Conservation (phyloP, 2,329 filamentous ascomycete genomes). For the Tolypocladium nubicola region DNA sequence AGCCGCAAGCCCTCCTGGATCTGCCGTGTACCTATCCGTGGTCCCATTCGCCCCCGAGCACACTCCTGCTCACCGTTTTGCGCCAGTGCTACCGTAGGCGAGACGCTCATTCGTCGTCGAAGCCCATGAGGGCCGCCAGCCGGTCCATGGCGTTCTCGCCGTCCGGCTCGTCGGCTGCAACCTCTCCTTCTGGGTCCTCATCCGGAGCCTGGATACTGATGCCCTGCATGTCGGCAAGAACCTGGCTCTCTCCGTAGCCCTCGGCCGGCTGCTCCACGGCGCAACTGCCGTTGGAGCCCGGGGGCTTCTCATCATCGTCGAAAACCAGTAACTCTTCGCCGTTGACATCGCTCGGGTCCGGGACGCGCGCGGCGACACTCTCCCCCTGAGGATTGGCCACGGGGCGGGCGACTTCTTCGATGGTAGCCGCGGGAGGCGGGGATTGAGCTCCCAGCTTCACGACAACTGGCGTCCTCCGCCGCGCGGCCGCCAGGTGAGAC, state of each 20-base stretch:
- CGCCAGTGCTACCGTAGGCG: not conserved
- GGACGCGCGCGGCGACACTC: not conserved
- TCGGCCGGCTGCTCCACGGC: too few species aligned
- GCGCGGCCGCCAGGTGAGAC: slow-evolving; percentile 6
- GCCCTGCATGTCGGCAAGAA: too few species aligned
- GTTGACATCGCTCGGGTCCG: not conserved
- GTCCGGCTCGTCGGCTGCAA: not conserved
- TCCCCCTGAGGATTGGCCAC: not conserved
- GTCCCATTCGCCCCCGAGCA: not conserved
- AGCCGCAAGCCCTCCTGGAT: not conserved
- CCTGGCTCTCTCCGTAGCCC: not conserved
- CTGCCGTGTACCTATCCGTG: not conserved
- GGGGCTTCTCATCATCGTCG: not conserved
- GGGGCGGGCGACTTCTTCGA: not conserved
- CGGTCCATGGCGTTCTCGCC: not conserved
- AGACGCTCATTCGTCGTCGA: not conserved
- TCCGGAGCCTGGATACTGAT: not conserved
- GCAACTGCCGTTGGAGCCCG: not conserved
- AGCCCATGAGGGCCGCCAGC: slow-evolving; percentile 1
- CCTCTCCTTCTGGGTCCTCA: not conserved
- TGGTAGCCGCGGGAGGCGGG: not conserved
- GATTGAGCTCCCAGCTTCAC: not conserved
- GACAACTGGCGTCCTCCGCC: not conserved
- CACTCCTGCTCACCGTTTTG: too few species aligned
- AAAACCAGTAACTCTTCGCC: not conserved